Conservation (phyloP, 2,329 filamentous ascomycete species). For the Cyanodermella asteris region DNA sequence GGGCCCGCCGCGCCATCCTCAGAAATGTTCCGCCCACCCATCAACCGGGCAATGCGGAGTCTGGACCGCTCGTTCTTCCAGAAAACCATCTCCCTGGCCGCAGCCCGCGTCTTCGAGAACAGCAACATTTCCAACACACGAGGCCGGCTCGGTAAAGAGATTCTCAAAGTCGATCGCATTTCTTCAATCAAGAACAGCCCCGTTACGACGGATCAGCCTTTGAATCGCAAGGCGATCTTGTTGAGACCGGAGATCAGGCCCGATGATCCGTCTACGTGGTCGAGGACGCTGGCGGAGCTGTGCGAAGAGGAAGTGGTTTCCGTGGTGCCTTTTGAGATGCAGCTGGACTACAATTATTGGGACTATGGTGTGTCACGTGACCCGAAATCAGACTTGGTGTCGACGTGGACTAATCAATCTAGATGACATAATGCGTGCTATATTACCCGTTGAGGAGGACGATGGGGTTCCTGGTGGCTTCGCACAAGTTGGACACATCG, state of each 20-base stretch:
- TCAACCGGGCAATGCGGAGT: slow-evolving; percentile 55
- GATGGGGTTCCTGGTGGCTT: slow-evolving; percentile 71
- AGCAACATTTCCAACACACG: slow-evolving; percentile 54
- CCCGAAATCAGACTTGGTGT: background rate
- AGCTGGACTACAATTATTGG: slow-evolving; percentile 71
- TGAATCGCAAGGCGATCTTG: slow-evolving; percentile 34
- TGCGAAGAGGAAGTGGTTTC: slow-evolving; percentile 45
- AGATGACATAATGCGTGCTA: slow-evolving; percentile 64
- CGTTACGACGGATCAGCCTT: slow-evolving; percentile 15
- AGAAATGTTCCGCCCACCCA: slow-evolving; percentile 52
- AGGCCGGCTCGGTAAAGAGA: slow-evolving; percentile 42
- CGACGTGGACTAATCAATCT: slow-evolving; percentile 2
- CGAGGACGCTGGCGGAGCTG: slow-evolving; percentile 43
- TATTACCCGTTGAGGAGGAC: slow-evolving; percentile 60
- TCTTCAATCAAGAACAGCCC: slow-evolving; percentile 42
- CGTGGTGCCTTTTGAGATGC: slow-evolving; percentile 52
- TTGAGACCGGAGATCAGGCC: slow-evolving; percentile 34
- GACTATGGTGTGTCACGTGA: slow-evolving; percentile 39
- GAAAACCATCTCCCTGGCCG: slow-evolving; percentile 52
- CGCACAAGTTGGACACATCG: slow-evolving; percentile 70
- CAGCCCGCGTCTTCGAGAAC: slow-evolving; percentile 54
- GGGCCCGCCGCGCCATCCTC: no score
- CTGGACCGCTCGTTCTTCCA: slow-evolving; percentile 71
- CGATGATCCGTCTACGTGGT: slow-evolving; percentile 48
- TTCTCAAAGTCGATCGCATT: slow-evolving; percentile 42